Evolutionary conservation across 1,139 yeast genomes (phyloP), one percentile per base, ranked within the genome.

Genomic region (Sugiyamaella sp.): DNA sequence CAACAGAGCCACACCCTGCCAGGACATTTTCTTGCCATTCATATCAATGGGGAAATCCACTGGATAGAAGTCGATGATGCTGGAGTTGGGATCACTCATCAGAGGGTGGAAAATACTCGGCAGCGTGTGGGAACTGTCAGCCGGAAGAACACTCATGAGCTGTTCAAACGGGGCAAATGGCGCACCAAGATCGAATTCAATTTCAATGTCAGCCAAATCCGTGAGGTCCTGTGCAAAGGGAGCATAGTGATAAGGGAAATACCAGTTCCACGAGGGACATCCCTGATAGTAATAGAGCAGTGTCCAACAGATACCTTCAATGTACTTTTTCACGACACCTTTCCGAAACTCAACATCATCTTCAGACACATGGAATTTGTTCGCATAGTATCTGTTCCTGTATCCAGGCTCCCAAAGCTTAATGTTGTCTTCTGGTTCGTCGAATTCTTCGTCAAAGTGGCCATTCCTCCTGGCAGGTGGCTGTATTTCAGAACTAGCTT

Each of bases 201-300:
- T 77, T 1, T 85, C 77, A 41, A 86, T 70, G 32, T 80, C 82
- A 1, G 80, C 77, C 43, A 90, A 72, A 49, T 83, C 80, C 2
- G 71, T 74, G 65, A 95, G 86, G 69, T 95, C 99, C 6, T 86
- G 79, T 0, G 98, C 98, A 76, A 93, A 90, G 17, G 99, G 99
- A 0, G 99, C 98, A 72, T 95, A 95, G 69, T 95, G 99, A 68
- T 85, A 93, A 0, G 98, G 99, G 65, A 86, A 95, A 70, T 82
- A 95, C 99, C 99, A 95, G 54, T 85, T 86, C 99, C 99, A 95
- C 0, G 98, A 91, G 0, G 97, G 96, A 72, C 98, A 93, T 2
- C 97, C 98, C 72, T 93, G 99, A 69, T 89, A 93, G 72, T 95
- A 95, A 70, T 95, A 95, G 53, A 88, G 72, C 58, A 93, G 75